Conservation (phyloP, 179 eudicot species). For the Vitellaria paradoxa region DNA sequence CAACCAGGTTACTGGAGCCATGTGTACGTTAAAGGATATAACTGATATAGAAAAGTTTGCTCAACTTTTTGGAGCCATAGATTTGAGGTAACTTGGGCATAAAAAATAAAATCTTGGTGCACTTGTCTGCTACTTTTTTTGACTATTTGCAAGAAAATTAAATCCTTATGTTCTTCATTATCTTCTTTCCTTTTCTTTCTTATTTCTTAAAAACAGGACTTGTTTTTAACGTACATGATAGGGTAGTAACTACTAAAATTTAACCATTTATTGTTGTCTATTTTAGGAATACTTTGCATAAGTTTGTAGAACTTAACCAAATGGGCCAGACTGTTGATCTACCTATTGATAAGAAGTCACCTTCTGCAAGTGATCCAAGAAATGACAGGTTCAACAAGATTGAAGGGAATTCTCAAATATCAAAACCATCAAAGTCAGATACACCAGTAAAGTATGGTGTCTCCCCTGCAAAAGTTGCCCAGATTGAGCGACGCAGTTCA, state of each 20-base stretch:
- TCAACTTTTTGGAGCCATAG: conserved; percentile 56
- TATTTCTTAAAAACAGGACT: conserved; percentile 10
- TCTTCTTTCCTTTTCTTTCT: not conserved
- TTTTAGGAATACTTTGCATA: conserved; percentile 55
- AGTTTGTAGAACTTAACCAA: conserved; percentile 42
- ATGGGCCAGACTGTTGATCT: conserved; percentile 25
- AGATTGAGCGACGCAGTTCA: conserved; percentile 69
- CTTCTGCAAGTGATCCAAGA: conserved; percentile 25
- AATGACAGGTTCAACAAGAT: conserved; percentile 28
- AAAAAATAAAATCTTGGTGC: conserved; percentile 15
- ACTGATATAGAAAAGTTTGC: conserved; percentile 51
- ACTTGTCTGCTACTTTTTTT: conserved; percentile 8
- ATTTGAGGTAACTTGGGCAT: conserved; percentile 47
- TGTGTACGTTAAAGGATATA: conserved; percentile 43
- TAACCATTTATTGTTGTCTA: conserved; percentile 3
- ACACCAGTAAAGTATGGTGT: conserved; percentile 63
- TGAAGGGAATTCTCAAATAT: conserved; percentile 25
- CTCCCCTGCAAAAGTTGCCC: conserved; percentile 94
- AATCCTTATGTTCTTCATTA: conserved; percentile 12
- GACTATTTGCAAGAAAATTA: conserved; percentile 29
- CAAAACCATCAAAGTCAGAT: conserved; percentile 26
- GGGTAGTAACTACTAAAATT: not conserved
- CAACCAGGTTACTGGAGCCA: conserved; percentile 54
- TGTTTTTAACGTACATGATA: not conserved
- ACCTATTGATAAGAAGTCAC: conserved; percentile 23